Percentiles rank a stretch among this genome's conserved stretches.
phyloP scores from a whole-genome alignment of 2,329 filamentous ascomycete genomes.

The Pyricularia grisea region DNA sequence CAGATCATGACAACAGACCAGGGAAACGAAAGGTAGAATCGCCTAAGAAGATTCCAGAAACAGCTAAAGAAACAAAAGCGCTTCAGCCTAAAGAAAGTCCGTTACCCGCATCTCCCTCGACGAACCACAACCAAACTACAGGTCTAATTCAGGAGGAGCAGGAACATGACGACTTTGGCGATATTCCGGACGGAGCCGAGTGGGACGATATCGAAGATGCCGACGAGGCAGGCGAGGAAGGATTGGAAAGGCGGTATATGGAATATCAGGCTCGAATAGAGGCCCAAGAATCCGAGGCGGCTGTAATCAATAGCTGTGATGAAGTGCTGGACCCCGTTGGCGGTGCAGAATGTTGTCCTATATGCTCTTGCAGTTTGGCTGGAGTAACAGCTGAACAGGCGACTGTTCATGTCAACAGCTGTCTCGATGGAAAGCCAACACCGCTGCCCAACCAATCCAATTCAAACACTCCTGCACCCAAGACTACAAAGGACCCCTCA shows the following conservation, averaged over 20 bases:
- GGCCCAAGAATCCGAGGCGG: slow-evolving; percentile 40
- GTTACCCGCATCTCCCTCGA: slow-evolving; percentile 1
- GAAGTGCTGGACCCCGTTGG: slow-evolving; percentile 17
- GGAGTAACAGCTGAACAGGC: slow-evolving; percentile 57
- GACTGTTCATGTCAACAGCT: slow-evolving; percentile 82
- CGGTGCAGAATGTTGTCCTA: slow-evolving; percentile 53
- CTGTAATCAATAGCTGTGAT: slow-evolving; percentile 18
- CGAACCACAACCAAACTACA: background rate
- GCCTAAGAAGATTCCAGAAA: background rate
- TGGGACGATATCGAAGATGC: slow-evolving; percentile 37
- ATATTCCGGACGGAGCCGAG: slow-evolving; percentile 42
- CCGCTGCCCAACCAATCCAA: slow-evolving; percentile 33
- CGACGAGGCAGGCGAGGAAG: slow-evolving; percentile 50
- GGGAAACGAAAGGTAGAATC: background rate
- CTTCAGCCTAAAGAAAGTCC: background rate
- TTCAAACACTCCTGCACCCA: slow-evolving; percentile 7
- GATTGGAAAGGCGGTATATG: slow-evolving; percentile 60
- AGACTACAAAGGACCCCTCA: slow-evolving; percentile 5
- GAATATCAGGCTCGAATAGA: slow-evolving; percentile 63
- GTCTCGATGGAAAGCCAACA: slow-evolving; percentile 72
- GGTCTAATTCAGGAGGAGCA: slow-evolving; percentile 5
- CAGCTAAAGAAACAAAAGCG: background rate
- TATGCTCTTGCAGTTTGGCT: slow-evolving; percentile 59
- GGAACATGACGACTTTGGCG: slow-evolving; percentile 21
- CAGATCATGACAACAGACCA: slow-evolving; percentile 8